phyloP scores from a whole-genome alignment of 1,284 basidiomycete genomes.

The Afroboletus lepidellus region DNA sequence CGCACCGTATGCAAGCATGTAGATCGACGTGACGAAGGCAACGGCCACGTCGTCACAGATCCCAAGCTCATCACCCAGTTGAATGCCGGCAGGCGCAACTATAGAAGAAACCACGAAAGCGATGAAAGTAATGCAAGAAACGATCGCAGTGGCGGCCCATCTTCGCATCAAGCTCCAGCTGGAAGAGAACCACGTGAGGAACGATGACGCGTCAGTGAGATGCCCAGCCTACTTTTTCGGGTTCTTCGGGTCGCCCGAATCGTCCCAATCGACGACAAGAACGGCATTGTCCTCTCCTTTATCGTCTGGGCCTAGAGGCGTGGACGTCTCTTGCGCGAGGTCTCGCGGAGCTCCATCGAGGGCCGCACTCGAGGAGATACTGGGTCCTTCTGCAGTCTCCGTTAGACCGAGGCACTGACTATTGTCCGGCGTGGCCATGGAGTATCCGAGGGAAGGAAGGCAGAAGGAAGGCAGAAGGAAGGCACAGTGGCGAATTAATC shows the following conservation, averaged over 20 bases:
- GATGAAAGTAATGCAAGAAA: slow-evolving; percentile 54
- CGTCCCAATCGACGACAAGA: slow-evolving; percentile 37
- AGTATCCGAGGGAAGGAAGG: not conserved
- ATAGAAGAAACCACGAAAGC: slow-evolving; percentile 57
- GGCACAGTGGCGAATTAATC: no score
- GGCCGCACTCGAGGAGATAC: slow-evolving; percentile 9
- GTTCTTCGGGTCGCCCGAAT: slow-evolving; percentile 35
- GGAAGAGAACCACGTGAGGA: not conserved
- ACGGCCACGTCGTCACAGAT: slow-evolving; percentile 51
- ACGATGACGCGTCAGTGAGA: no score
- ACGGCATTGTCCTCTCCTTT: not conserved
- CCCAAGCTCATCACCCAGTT: slow-evolving; percentile 55
- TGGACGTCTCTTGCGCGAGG: not conserved
- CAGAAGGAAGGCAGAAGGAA: no score
- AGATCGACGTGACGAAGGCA: slow-evolving; percentile 65
- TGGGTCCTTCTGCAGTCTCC: not conserved
- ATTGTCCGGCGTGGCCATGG: not conserved
- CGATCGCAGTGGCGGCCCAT: slow-evolving; percentile 47
- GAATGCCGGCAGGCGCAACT: slow-evolving; percentile 62
- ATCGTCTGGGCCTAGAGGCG: not conserved
- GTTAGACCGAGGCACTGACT: no score
- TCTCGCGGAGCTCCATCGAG: not conserved
- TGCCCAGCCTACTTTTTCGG: slow-evolving; percentile 35
- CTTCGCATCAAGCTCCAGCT: slow-evolving; percentile 51
- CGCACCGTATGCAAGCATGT: slow-evolving; percentile 65